Evolutionary conservation across 2,329 filamentous ascomycete genomes (phyloP).

Genomic region (Hymenoscyphus linearis): DNA sequence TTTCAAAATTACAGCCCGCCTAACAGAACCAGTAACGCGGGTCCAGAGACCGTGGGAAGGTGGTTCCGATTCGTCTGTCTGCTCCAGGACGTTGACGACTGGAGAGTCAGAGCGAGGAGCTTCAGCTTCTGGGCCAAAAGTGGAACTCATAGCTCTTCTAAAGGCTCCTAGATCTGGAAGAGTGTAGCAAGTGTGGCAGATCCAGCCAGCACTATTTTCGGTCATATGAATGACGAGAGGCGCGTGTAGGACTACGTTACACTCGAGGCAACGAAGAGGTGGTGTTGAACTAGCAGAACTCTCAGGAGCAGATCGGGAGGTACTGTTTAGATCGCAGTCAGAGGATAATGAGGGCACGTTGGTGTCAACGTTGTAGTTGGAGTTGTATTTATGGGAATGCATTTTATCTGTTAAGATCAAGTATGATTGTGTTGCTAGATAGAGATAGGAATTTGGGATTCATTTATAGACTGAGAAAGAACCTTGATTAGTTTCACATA

Average conservation of each 20-base stretch:
- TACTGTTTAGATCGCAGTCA: no score
- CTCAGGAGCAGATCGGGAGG: no score
- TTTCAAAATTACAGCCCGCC: no score
- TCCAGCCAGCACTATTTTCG: not conserved
- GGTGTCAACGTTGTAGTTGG: no score
- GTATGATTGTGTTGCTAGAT: not conserved
- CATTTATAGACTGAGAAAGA: not conserved
- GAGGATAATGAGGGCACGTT: no score
- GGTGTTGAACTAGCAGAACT: not conserved
- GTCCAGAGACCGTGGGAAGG: no score
- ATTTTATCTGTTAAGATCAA: not conserved
- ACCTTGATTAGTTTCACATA: not conserved
- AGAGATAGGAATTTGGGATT: not conserved
- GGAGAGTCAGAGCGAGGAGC: no score
- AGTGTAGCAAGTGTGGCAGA: not conserved
- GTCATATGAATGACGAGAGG: not conserved
- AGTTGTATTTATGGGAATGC: no score
- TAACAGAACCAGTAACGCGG: no score
- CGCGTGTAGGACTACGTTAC: not conserved
- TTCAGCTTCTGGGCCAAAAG: not conserved
- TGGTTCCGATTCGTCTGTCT: no score
- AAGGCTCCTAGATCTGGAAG: not conserved
- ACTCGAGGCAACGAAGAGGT: not conserved
- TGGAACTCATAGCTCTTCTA: not conserved
- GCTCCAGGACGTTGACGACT: no score